Base-by-base conservation (phyloP, 768 basidiomycete species). In the Auricularia cornea region DNA sequence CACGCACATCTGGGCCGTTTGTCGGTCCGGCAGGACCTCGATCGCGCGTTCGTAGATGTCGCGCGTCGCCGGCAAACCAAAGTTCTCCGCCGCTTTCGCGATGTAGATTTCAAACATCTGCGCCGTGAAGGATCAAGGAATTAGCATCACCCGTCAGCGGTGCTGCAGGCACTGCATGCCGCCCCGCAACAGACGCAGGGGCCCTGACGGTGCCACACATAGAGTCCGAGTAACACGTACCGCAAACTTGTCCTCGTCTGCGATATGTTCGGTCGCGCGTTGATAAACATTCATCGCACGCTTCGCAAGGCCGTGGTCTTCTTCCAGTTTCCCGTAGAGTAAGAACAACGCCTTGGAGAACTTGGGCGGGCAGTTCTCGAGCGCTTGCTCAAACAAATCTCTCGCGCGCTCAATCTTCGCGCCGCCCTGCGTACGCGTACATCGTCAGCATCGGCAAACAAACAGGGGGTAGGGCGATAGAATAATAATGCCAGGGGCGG, bases 21-120 rank as follows among this genome's bases (percentile, higher is more conserved):
- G 92, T 56, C 83, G 82, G 76, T 98, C 92, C 6, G 96, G 97
- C 3, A 99, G 83, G 38, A 88, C 83, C 78, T 98, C 96, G 63
- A 99, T 79, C 16, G 97, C 96, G 14, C 89, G 85, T 73, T 98
- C 92, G 76, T 98, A 99, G 70, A 98, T 98, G 2, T 95, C 89
- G 52, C 97, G 84, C 1, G 95, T 98, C 16, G 96, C 94, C 8
- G 97, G 94, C 31, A 98, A 81, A 54, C 97, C 97, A 72, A 93
- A 98, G 79, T 94, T 98, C 32, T 83, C 90, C 0, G 94, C 90
- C 2, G 95, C 96, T 73, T 98, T 98, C 28, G 97, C 94, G 66
- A 98, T 97, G 76, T 98, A 98, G 66, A 98, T 85, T 0, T 92
- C 89, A 74, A 88, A 99, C 89, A 98, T 94, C 93, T 97, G 68